Evolutionary conservation across 1,284 basidiomycete genomes (phyloP), one percentile per base, ranked within the genome.

Genomic region (Marasmius oreades): DNA sequence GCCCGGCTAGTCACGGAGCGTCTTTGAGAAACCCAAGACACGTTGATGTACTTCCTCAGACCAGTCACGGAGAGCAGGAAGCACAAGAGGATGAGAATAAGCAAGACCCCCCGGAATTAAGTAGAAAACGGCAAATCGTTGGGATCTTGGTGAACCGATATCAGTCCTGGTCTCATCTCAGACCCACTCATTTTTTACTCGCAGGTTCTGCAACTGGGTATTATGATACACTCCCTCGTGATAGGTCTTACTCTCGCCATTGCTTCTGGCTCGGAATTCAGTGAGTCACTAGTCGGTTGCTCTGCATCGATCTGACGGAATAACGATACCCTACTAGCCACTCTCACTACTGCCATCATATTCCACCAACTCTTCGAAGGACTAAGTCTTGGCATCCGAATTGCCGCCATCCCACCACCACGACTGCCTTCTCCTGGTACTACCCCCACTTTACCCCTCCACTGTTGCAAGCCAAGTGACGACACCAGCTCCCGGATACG

Each of bases 361-460:
- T 92, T 92, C 66, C 90, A 92, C 65, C 89, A 92, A 64, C 72
- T 91, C 8, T 92, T 92, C 62, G 89, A 92, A 65, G 89, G 89
- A 0, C 76, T 92, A 7, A 89, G 88, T 1, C 76, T 92, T 22
- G 89, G 89, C 3, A 88, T 90, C 53, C 79, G 89, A 18, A 89
- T 91, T 63, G 82, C 89, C 2, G 76, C 78, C 0, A 73, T 92
- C 3, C 85, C 85, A 0, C 70, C 77, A 55, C 71, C 54, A 59
- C 65, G 37, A n/a, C n/a, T n/a, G n/a, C n/a, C n/a, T 53, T 62
- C 11, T 51, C 58, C 23, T 58, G 60, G 37, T 65, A 63, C 56
- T 43, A 57, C 59, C 64, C 59, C 45, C 23, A 65, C 43, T 53
- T 58, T 22, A 37, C 22, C 42, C 2, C 33, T 44, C 1, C 47